Conservation (phyloP, 2,329 filamentous ascomycete genomes). For the Leptographium radiaticola region DNA sequence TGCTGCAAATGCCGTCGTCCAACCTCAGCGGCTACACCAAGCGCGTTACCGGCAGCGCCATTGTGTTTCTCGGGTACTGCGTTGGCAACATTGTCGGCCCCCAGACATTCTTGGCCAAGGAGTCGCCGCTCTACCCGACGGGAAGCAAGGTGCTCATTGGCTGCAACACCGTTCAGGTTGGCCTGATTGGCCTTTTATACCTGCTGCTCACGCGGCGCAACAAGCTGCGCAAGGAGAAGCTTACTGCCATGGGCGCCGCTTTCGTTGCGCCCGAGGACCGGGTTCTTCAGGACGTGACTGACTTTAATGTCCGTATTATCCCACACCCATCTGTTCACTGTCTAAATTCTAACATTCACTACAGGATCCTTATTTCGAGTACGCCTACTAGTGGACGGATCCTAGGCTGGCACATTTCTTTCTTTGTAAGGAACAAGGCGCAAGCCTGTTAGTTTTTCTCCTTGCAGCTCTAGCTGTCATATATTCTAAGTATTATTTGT, state of each 20-base stretch:
- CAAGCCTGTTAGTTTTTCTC: too few relatives aligned
- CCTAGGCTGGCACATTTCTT: too few relatives aligned
- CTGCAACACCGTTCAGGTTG: neutral
- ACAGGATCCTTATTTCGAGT: too few relatives aligned
- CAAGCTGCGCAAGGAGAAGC: neutral
- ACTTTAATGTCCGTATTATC: neutral
- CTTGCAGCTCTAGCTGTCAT: too few relatives aligned
- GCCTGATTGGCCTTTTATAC: neutral
- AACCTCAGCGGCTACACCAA: constrained; percentile 1
- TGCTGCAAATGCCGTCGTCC: neutral
- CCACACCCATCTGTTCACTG: too few relatives aligned
- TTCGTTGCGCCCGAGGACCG: neutral
- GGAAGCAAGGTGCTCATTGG: neutral
- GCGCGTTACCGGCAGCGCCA: neutral
- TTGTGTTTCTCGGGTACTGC: neutral
- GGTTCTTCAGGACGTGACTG: neutral
- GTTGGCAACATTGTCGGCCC: neutral
- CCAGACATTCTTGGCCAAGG: neutral
- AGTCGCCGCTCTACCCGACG: neutral
- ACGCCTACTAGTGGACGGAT: too few relatives aligned
- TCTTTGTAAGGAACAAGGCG: too few relatives aligned
- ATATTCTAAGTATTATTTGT: too few relatives aligned
- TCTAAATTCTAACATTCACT: too few relatives aligned
- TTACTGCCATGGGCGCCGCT: neutral
- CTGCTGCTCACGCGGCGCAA: neutral